Percentiles rank a stretch among this genome's conserved stretches.
Conservation (phyloP, 2,329 filamentous ascomycete genomes). For the Aspergillus chevalieri region DNA sequence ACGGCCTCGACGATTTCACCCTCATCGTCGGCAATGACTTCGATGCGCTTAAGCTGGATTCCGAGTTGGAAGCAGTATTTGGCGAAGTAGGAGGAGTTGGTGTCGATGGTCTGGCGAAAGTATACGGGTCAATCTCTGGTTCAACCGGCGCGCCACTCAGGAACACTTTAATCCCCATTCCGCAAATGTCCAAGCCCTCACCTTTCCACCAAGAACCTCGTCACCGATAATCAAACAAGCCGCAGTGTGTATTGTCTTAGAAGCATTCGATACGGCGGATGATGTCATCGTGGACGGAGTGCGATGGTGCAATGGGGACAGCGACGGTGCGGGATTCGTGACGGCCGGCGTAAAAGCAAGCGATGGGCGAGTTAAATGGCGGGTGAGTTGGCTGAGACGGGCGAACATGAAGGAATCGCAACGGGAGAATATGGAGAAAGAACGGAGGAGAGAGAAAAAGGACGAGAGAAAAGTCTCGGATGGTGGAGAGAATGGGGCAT, state of each 20-base stretch:
- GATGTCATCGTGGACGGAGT: constrained; percentile 37
- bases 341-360: constrained; percentile 50
- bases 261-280: constrained; percentile 28
- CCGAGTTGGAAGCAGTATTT: constrained; percentile 61
- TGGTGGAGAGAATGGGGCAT: constrained; percentile 6
- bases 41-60: constrained; percentile 71
- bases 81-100: constrained; percentile 60
- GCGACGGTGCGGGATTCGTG: constrained; percentile 25
- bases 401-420: constrained; percentile 59
- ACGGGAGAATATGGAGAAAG: background rate
- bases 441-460: constrained; percentile 1
- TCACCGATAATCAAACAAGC: constrained; percentile 95
- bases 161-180: background rate
- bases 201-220: constrained; percentile 92
- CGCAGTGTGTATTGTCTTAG: constrained; percentile 73
- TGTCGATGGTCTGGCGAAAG: constrained; percentile 54
- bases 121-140: background rate
- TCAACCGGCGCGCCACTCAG: background rate
- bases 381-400: constrained; percentile 65
- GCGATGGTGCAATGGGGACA: constrained; percentile 9
- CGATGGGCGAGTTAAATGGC: constrained; percentile 62
- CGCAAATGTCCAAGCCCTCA: constrained; percentile 31
- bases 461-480: constrained; percentile 3
- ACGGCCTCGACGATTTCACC: constrained; percentile 83
- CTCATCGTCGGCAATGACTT: constrained; percentile 92